Percentiles rank a stretch among this genome's conserved stretches.
Conservation (phyloP, 139 green algal species). For the Coelastrella sp. region DNA sequence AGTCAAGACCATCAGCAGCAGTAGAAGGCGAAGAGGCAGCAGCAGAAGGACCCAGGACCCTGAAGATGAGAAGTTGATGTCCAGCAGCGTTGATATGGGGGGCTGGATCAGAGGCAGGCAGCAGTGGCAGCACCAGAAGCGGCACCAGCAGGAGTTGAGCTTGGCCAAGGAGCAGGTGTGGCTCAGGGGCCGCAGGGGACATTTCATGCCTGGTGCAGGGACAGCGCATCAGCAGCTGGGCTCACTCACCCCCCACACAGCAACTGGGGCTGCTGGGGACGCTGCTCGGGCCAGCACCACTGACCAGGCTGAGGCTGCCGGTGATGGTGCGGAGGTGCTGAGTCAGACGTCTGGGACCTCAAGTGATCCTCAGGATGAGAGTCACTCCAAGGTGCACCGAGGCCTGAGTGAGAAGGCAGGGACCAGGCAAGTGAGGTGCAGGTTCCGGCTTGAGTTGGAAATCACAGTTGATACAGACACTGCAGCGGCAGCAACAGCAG, state of each 20-base stretch:
- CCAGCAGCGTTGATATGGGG: not conserved
- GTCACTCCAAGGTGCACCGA: not conserved
- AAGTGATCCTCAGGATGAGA: no score
- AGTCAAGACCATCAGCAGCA: not conserved
- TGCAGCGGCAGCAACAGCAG: not conserved
- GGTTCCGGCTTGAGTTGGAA: constrained; percentile 2
- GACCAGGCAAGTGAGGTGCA: not conserved
- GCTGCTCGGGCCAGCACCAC: not conserved
- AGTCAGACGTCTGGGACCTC: no score
- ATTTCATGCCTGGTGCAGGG: not conserved
- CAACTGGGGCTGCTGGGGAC: not conserved
- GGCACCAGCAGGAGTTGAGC: constrained; percentile 7
- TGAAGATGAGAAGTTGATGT: not conserved
- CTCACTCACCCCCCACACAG: no score
- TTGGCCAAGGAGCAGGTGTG: constrained; percentile 6
- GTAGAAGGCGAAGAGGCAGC: not conserved
- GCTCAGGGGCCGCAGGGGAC: not conserved
- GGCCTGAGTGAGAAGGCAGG: not conserved
- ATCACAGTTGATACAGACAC: not conserved
- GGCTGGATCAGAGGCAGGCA: not conserved
- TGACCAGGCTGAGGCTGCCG: not conserved
- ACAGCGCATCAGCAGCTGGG: no score
- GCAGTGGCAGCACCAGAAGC: constrained; percentile 24
- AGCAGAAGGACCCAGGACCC: constrained; percentile 23
- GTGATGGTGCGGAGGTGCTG: not conserved